Evolutionary conservation across 208 protist genomes (phyloP).

Genomic region (Trypanosoma caninum): DNA sequence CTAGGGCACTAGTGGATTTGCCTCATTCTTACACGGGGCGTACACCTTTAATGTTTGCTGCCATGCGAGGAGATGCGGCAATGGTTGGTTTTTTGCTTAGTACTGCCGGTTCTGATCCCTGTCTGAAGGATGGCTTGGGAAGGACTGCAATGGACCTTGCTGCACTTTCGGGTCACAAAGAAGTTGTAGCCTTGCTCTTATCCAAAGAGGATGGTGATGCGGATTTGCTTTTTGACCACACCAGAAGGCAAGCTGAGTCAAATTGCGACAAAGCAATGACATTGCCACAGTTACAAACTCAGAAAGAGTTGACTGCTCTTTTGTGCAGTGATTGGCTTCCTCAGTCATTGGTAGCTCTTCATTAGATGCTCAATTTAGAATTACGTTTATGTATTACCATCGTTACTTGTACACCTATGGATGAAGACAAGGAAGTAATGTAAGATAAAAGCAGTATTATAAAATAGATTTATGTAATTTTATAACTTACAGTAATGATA

Average conservation of each 20-base stretch:
- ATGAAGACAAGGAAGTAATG: neutral
- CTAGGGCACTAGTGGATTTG: conserved; percentile 57
- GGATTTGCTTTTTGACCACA: conserved; percentile 27
- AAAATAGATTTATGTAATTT: too few relatives aligned
- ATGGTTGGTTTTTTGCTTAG: conserved; percentile 62
- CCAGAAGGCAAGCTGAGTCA: conserved; percentile 59
- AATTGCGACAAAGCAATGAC: conserved; percentile 66
- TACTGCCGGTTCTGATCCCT: conserved; percentile 45
- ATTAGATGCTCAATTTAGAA: neutral
- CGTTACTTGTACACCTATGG: neutral
- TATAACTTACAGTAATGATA: neutral
- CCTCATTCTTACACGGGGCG: conserved; percentile 56
- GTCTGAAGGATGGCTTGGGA: conserved; percentile 39
- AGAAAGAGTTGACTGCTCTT: conserved; percentile 49
- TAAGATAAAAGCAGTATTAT: too few relatives aligned
- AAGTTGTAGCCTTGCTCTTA: conserved; percentile 44
- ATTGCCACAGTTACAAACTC: conserved; percentile 43
- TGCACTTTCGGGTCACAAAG: conserved; percentile 55
- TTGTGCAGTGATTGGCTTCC: conserved; percentile 44
- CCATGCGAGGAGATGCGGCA: conserved; percentile 43
- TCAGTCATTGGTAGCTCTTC: conserved; percentile 42
- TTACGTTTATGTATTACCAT: too few relatives aligned
- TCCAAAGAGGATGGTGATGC: conserved; percentile 33
- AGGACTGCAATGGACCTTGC: conserved; percentile 68
- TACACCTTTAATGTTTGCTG: conserved; percentile 81